These are phyloP conservation scores for Talaromyces funiculosus DNA, from an alignment of 2,329 filamentous ascomycete species.

Conservation along the genomic window DNA sequence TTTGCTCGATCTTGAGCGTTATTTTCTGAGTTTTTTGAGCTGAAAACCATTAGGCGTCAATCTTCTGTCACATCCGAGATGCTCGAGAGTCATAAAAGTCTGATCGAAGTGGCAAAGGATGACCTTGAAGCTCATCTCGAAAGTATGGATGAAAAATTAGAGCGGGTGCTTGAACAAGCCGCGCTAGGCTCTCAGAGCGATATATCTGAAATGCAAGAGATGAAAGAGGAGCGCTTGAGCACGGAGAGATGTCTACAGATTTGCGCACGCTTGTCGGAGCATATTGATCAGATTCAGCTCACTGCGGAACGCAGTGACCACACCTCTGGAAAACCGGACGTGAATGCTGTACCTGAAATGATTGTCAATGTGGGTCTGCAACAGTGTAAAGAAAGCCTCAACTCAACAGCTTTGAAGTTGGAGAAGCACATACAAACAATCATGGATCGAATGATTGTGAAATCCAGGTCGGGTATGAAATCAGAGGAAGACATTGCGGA, in stretches of 20 bases:
- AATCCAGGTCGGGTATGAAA: too few relatives aligned
- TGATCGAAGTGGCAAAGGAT: conserved; percentile 23
- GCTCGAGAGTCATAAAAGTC: conserved; percentile 21
- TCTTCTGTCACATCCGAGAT: conserved; percentile 15
- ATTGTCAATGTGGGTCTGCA: too few relatives aligned
- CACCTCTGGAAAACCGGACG: too few relatives aligned
- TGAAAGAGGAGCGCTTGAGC: conserved; percentile 26
- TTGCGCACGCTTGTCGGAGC: conserved; percentile 23
- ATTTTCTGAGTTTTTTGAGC: conserved; percentile 11
- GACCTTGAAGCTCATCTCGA: conserved; percentile 26
- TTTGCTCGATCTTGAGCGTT: conserved; percentile 21
- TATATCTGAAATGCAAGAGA: conserved; percentile 19
- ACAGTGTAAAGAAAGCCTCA: too few relatives aligned
- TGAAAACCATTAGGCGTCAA: conserved; percentile 1
- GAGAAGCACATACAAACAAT: too few relatives aligned
- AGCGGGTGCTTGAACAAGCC: conserved; percentile 13
- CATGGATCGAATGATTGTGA: too few relatives aligned
- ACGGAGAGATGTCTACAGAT: conserved; percentile 30
- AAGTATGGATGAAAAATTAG: conserved; percentile 25
- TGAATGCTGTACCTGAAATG: too few relatives aligned
- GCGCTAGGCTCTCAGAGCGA: conserved; percentile 14
- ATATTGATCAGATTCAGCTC: conserved; percentile 27
- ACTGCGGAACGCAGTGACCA: neutral
- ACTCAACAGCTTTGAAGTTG: too few relatives aligned
- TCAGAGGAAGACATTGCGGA: too few relatives aligned